These are phyloP conservation scores for Ganoderma boninense DNA, from an alignment of 1,284 basidiomycete species.

Conservation along the genomic window DNA sequence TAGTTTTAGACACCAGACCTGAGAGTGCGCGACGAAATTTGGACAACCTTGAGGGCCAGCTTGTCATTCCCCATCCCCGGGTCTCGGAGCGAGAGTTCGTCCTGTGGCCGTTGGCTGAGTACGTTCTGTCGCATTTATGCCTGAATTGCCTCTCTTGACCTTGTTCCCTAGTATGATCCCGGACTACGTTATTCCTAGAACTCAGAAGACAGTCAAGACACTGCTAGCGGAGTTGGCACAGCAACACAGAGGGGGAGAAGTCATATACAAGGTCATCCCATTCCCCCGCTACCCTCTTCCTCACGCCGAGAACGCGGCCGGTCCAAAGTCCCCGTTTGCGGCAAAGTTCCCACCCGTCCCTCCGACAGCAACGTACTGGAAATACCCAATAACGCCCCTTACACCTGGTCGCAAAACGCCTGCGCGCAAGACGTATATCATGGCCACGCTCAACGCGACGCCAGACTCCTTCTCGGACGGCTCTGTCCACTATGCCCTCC, in stretches of 20 bases:
- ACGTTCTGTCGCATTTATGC: slow-evolving; percentile 40
- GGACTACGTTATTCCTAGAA: slow-evolving; percentile 68
- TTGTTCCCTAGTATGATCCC: slow-evolving; percentile 69
- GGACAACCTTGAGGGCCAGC: slow-evolving; percentile 66
- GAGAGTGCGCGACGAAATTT: slow-evolving; percentile 47
- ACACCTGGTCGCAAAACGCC: slow-evolving; percentile 33
- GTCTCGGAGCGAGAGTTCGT: slow-evolving; percentile 92
- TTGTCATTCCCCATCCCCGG: slow-evolving; percentile 88
- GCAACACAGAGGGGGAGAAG: slow-evolving; percentile 43
- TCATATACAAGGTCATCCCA: slow-evolving; percentile 73
- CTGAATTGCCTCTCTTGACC: neutral
- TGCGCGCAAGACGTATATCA: slow-evolving; percentile 70
- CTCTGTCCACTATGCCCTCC: slow-evolving; percentile 60
- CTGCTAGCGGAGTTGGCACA: slow-evolving; percentile 55
- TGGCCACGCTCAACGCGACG: slow-evolving; percentile 95
- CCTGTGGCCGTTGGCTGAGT: slow-evolving; percentile 89
- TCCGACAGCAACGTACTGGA: slow-evolving; percentile 62
- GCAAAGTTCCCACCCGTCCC: slow-evolving; percentile 44
- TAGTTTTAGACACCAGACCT: slow-evolving; percentile 66
- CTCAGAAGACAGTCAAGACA: slow-evolving; percentile 53
- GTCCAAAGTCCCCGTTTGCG: slow-evolving; percentile 19
- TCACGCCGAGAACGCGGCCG: neutral
- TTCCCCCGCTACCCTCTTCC: slow-evolving; percentile 62
- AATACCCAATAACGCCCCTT: slow-evolving; percentile 46
- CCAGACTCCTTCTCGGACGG: slow-evolving; percentile 99